These are phyloP conservation scores for Beta lomatogona DNA, from an alignment of 179 eudicot species.

Conservation along the genomic window DNA sequence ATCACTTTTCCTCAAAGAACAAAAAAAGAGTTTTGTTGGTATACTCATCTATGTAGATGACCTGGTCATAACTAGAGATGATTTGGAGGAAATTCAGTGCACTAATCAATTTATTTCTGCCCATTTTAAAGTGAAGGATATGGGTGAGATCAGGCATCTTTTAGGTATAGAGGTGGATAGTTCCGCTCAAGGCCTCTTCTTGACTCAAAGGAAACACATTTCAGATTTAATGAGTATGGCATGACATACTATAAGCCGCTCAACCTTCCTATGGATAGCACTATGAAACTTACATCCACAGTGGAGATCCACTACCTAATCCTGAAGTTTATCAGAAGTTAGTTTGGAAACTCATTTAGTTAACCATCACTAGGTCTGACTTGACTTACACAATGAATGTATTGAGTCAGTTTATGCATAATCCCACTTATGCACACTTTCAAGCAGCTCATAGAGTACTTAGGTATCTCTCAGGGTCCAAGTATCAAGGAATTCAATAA, in stretches of 20 bases:
- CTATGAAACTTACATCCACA: not conserved
- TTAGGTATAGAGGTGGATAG: no score
- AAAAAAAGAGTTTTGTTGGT: no score
- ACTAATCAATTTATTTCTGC: no score
- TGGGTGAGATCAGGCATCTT: no score
- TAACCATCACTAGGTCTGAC: conserved; percentile 1
- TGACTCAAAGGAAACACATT: no score
- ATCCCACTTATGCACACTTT: not conserved
- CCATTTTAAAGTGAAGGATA: no score
- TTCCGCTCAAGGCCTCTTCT: no score
- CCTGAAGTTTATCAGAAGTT: not conserved
- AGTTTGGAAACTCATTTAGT: not conserved
- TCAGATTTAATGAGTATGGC: not conserved
- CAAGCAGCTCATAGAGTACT: not conserved
- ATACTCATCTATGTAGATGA: no score
- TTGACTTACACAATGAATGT: not conserved
- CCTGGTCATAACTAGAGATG: no score
- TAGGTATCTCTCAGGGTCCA: not conserved
- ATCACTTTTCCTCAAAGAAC: no score
- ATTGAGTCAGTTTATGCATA: no score
- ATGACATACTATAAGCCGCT: not conserved
- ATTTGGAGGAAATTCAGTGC: no score
- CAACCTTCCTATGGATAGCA: not conserved
- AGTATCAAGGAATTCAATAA: not conserved
- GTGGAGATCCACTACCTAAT: not conserved